Conservation (phyloP, 1,284 basidiomycete genomes). For the Bondarzewia mesenterica region DNA sequence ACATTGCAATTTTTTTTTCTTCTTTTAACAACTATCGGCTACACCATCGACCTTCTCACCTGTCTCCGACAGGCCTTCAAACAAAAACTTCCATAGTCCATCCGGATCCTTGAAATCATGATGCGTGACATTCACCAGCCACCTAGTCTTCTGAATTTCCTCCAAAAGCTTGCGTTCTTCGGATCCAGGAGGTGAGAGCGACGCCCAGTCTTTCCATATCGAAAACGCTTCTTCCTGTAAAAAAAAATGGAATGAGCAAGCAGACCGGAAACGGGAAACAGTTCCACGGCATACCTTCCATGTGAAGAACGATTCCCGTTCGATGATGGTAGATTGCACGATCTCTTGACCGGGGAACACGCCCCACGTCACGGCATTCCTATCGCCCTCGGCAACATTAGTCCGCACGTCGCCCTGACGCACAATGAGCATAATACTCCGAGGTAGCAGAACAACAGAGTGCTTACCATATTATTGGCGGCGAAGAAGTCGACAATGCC, state of each 20-base stretch:
- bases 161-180: conserved; percentile 71
- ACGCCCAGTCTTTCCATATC: conserved; percentile 94
- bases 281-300: conserved; percentile 68
- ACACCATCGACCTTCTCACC: not conserved
- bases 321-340: conserved; percentile 95
- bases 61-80: conserved; percentile 26
- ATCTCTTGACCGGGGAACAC: conserved; percentile 97
- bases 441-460: not conserved
- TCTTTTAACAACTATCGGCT: no score
- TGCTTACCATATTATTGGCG: conserved; percentile 63
- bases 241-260: not conserved
- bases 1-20: no score
- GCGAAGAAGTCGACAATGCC: conserved; percentile 84
- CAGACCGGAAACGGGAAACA: not conserved
- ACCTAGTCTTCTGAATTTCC: conserved; percentile 62
- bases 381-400: conserved; percentile 73
- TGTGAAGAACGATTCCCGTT: conserved; percentile 82
- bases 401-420: conserved; percentile 72
- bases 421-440: not conserved
- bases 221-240: conserved; percentile 90
- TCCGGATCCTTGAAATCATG: conserved; percentile 84
- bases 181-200: conserved; percentile 75
- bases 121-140: conserved; percentile 92
- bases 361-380: conserved; percentile 98
- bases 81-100: conserved; percentile 84